Conservation (phyloP, 768 basidiomycete species). For the Russula sp. region DNA sequence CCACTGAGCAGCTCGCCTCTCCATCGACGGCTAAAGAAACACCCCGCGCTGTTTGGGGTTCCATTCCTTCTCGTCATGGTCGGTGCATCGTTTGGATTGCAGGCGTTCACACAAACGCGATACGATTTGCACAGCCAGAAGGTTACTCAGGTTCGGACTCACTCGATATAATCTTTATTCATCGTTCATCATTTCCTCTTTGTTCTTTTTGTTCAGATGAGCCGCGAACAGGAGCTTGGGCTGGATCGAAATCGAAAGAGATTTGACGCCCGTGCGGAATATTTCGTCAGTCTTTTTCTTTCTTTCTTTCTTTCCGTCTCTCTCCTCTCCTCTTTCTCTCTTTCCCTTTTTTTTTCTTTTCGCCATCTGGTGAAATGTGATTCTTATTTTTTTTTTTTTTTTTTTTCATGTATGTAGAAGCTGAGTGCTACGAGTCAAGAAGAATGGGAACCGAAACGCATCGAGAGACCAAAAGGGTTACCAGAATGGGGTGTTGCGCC, state of each 20-base stretch:
- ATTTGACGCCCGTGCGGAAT: constrained; percentile 93
- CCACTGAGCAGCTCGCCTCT: constrained; percentile 21
- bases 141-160: constrained; percentile 56
- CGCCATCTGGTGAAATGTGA: neutral
- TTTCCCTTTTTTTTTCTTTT: constrained; percentile 1
- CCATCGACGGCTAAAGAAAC: constrained; percentile 35
- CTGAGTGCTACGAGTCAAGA: constrained; percentile 59
- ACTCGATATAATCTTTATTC: neutral
- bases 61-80: constrained; percentile 87
- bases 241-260: constrained; percentile 68
- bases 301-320: neutral
- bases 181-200: neutral
- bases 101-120: constrained; percentile 80
- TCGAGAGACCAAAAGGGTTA: constrained; percentile 78
- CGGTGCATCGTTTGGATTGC: constrained; percentile 78
- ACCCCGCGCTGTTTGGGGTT: constrained; percentile 77
- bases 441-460: constrained; percentile 86
- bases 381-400: neutral
- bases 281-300: constrained; percentile 82
- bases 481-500: constrained; percentile 93
- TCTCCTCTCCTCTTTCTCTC: neutral
- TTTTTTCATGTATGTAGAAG: constrained; percentile 48
- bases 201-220: constrained; percentile 46
- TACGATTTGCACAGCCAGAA: constrained; percentile 87
- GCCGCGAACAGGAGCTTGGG: constrained; percentile 74